phyloP scores from a whole-genome alignment of 352 stramenopile species.

The Pythium volutum region DNA sequence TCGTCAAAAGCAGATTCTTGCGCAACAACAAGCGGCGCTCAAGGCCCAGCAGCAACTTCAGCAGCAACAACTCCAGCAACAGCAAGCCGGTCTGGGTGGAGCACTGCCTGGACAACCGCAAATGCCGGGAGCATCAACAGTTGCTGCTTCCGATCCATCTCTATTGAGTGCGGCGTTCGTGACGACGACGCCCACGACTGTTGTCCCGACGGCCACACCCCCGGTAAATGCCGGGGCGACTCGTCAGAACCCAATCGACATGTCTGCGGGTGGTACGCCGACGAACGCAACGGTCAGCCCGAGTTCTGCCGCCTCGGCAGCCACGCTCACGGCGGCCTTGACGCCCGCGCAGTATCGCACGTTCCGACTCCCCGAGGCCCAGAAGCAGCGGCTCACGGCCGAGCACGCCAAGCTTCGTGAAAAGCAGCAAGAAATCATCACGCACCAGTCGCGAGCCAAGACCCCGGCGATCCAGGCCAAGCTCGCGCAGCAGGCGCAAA shows the following conservation, averaged over 20 bases:
- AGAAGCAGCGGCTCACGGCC: slow-evolving; percentile 65
- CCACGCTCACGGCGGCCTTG: slow-evolving; percentile 31
- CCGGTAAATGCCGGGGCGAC: slow-evolving; percentile 28
- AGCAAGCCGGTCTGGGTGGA: background rate
- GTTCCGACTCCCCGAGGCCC: slow-evolving; percentile 61
- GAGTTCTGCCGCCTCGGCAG: slow-evolving; percentile 1
- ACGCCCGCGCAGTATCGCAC: slow-evolving; percentile 72
- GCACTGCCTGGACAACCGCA: slow-evolving; percentile 14
- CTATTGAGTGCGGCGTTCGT: slow-evolving; percentile 11
- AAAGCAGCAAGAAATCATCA: slow-evolving; percentile 77
- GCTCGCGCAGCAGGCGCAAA: slow-evolving; percentile 67
- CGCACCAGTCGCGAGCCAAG: slow-evolving; percentile 70
- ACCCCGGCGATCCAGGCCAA: slow-evolving; percentile 68
- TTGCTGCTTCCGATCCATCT: slow-evolving; percentile 11
- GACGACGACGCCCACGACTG: background rate
- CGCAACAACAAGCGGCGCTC: slow-evolving; percentile 31
- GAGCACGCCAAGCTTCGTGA: slow-evolving; percentile 72
- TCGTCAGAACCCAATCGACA: slow-evolving; percentile 49
- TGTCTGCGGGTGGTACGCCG: slow-evolving; percentile 31
- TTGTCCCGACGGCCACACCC: slow-evolving; percentile 8
- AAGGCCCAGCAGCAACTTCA: slow-evolving; percentile 18
- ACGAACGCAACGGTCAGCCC: slow-evolving; percentile 12
- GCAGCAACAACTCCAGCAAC: slow-evolving; percentile 9
- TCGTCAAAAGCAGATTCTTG: slow-evolving; percentile 40
- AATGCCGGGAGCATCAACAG: background rate